phyloP scores from a whole-genome alignment of 805 yeast species.

The Metschnikowia similis region DNA sequence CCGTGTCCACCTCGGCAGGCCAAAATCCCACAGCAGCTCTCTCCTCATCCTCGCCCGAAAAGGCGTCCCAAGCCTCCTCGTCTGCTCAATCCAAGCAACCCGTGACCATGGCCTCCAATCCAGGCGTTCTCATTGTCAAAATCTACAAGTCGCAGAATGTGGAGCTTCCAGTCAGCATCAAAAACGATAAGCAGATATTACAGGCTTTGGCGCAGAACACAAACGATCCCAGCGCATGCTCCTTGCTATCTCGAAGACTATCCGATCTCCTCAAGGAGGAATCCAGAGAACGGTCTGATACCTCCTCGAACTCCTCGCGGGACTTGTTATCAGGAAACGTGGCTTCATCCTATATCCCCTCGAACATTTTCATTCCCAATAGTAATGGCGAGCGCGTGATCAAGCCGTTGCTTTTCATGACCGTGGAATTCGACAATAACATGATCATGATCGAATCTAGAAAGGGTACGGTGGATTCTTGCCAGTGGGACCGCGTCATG shows the following conservation, averaged over 20 bases:
- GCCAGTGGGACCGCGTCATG: constrained; percentile 85
- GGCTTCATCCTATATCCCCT: constrained; percentile 44
- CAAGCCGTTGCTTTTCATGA: constrained; percentile 73
- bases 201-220: constrained; percentile 61
- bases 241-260: constrained; percentile 11
- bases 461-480: constrained; percentile 71
- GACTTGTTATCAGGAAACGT: constrained; percentile 28
- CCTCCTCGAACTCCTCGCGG: constrained; percentile 10
- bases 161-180: constrained; percentile 65
- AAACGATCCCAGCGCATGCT: constrained; percentile 22
- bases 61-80: not conserved
- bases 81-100: constrained; percentile 5
- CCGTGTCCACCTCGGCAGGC: not conserved
- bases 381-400: constrained; percentile 41
- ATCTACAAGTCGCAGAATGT: constrained; percentile 67
- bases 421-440: constrained; percentile 92
- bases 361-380: constrained; percentile 49
- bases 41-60: not conserved
- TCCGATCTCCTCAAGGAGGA: constrained; percentile 10
- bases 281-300: constrained; percentile 1
- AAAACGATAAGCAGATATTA: constrained; percentile 58
- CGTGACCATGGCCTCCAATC: constrained; percentile 27
- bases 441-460: constrained; percentile 85
- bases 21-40: not conserved
- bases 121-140: constrained; percentile 76